Conservation (phyloP, 108 stramenopile species). For the Bacterosira constricta region DNA sequence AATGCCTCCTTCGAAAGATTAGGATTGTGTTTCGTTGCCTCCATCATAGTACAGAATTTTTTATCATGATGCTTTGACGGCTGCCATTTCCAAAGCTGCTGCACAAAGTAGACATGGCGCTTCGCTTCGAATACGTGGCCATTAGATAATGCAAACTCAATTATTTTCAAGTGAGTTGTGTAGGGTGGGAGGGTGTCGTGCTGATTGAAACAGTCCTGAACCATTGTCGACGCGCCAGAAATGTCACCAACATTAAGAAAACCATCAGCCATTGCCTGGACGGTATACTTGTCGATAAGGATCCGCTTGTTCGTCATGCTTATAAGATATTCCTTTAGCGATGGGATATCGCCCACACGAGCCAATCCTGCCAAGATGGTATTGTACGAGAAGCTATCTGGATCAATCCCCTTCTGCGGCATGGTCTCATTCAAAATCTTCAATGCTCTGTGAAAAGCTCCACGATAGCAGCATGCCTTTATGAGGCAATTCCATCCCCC, state of each 20-base stretch:
- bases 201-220: slow-evolving; percentile 84
- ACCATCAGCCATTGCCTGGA: slow-evolving; percentile 72
- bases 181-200: slow-evolving; percentile 81
- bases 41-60: slow-evolving; percentile 57
- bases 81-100: slow-evolving; percentile 84
- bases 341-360: slow-evolving; percentile 56
- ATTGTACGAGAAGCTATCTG: slow-evolving; percentile 74
- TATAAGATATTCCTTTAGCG: slow-evolving; percentile 65
- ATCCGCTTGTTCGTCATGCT: slow-evolving; percentile 67
- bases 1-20: slow-evolving; percentile 73
- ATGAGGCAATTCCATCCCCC: slow-evolving; percentile 71
- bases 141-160: slow-evolving; percentile 76
- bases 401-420: slow-evolving; percentile 65
- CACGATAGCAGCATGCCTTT: slow-evolving; percentile 81
- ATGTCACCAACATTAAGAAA: slow-evolving; percentile 80
- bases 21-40: slow-evolving; percentile 67
- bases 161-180: slow-evolving; percentile 83
- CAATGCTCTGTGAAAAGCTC: slow-evolving; percentile 83
- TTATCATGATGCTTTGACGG: slow-evolving; percentile 65
- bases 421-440: slow-evolving; percentile 74
- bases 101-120: slow-evolving; percentile 84
- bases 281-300: slow-evolving; percentile 62
- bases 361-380: slow-evolving; percentile 72
- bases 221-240: slow-evolving; percentile 51
- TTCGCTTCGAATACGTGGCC: slow-evolving; percentile 80